These are phyloP conservation scores for Fusarium acutatum DNA, from an alignment of 2,329 filamentous ascomycete genomes.

Conservation along the genomic window DNA sequence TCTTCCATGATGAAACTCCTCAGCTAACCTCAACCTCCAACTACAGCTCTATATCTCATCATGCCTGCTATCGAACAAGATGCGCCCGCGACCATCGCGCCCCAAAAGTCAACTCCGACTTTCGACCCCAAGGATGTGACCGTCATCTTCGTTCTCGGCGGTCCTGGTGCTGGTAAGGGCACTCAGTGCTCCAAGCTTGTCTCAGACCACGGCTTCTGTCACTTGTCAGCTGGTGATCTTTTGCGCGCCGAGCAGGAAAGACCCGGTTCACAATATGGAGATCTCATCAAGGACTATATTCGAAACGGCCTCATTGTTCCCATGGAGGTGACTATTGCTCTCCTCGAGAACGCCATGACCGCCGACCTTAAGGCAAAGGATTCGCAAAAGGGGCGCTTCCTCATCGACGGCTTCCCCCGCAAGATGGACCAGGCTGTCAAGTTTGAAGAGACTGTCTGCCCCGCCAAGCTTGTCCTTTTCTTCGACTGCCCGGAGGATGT, in stretches of 20 bases:
- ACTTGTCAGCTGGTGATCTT: conserved; percentile 92
- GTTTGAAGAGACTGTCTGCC: conserved; percentile 90
- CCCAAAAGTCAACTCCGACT: conserved; percentile 64
- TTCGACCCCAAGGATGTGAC: conserved; percentile 82
- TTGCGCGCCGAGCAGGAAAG: conserved; percentile 93
- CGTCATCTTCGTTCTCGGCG: conserved; percentile 96
- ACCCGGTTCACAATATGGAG: conserved; percentile 85
- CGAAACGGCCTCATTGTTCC: conserved; percentile 94
- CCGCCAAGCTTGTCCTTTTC: conserved; percentile 87
- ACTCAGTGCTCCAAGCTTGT: conserved; percentile 94
- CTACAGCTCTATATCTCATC: conserved; percentile 7
- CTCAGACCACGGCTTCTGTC: conserved; percentile 86
- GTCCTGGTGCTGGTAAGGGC: conserved; percentile 94
- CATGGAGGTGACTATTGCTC: conserved; percentile 96
- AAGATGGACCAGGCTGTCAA: conserved; percentile 97
- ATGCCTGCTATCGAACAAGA: conserved; percentile 26
- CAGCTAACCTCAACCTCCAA: neutral
- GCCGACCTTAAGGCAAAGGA: conserved; percentile 65
- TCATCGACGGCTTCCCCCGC: conserved; percentile 85
- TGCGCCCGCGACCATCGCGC: conserved; percentile 48
- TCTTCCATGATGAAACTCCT: conserved; percentile 14
- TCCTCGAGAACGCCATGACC: conserved; percentile 93
- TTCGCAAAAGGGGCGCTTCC: conserved; percentile 72
- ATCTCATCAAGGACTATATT: conserved; percentile 93
- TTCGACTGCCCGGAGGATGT: conserved; percentile 91